phyloP scores from a whole-genome alignment of 768 basidiomycete genomes.

The Xerocomellus amylosporus region DNA sequence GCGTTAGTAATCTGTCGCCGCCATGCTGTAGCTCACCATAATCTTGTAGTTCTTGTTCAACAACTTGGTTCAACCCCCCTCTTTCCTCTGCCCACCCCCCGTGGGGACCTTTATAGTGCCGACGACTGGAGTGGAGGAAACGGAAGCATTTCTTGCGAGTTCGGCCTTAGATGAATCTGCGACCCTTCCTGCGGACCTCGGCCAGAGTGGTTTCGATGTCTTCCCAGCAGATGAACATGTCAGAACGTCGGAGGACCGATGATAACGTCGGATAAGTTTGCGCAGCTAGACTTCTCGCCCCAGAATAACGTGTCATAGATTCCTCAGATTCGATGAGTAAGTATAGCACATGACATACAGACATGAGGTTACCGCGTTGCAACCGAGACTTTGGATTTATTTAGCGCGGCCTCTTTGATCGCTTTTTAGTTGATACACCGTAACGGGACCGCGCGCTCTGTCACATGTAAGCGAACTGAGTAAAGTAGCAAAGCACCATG shows the following conservation, averaged over 20 bases:
- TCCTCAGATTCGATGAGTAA: background rate
- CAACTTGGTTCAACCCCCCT: constrained; percentile 65
- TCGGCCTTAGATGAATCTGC: constrained; percentile 73
- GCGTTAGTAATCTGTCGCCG: constrained; percentile 22
- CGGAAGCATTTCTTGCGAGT: constrained; percentile 44
- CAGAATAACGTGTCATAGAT: background rate
- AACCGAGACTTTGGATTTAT: background rate
- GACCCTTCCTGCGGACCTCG: constrained; percentile 74
- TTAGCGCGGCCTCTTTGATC: background rate
- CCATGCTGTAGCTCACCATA: constrained; percentile 7
- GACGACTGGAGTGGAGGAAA: constrained; percentile 53
- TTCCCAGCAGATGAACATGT: constrained; percentile 49
- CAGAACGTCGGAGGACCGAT: constrained; percentile 16
- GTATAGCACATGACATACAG: background rate
- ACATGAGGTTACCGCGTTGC: background rate
- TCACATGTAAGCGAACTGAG: background rate
- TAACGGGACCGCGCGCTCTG: constrained; percentile 12
- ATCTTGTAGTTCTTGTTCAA: constrained; percentile 80
- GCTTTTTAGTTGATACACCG: constrained; percentile 7
- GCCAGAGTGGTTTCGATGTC: constrained; percentile 83
- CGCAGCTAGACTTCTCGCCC: background rate
- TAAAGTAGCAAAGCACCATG: background rate
- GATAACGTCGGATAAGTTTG: background rate
- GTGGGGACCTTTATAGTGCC: constrained; percentile 22
- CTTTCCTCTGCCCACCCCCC: constrained; percentile 51